Conservation (phyloP, 495 filamentous ascomycete genomes). For the Lophiostoma macrostomum region DNA sequence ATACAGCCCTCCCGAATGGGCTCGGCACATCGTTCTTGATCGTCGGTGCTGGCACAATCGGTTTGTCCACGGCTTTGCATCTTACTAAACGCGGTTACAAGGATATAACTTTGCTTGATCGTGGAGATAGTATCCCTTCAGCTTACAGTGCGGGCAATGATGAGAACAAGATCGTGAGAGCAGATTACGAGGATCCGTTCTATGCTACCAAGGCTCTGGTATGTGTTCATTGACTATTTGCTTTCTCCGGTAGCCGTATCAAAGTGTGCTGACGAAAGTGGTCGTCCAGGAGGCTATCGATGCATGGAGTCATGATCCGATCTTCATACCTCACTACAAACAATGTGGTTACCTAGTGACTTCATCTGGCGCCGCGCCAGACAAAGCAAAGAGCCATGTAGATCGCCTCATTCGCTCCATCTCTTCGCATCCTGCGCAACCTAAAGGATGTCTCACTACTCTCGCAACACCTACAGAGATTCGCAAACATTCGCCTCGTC, state of each 20-base stretch:
- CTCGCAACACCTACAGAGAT: conserved; percentile 37
- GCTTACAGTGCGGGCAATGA: conserved; percentile 50
- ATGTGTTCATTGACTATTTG: too few relatives aligned
- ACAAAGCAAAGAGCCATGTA: conserved; percentile 31
- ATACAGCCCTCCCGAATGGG: too few relatives aligned
- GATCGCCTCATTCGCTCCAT: conserved; percentile 35
- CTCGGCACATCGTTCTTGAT: not conserved
- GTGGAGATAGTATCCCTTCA: conserved; percentile 44
- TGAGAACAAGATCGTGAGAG: conserved; percentile 56
- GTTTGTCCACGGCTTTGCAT: conserved; percentile 52
- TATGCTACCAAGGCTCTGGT: conserved; percentile 52
- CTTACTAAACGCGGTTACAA: conserved; percentile 45
- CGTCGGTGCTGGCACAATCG: conserved; percentile 49
- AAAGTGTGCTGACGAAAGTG: conserved; percentile 9
- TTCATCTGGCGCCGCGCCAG: not conserved
- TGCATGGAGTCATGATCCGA: conserved; percentile 48
- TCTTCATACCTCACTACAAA: conserved; percentile 54
- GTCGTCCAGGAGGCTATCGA: conserved; percentile 48
- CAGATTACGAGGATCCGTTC: conserved; percentile 55
- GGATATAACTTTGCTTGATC: conserved; percentile 48
- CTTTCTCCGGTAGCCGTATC: not conserved
- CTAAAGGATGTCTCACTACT: not conserved
- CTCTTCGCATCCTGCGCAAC: not conserved
- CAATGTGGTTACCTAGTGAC: conserved; percentile 42
- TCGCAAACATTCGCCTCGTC: conserved; percentile 44